Conservation (phyloP, 2,329 filamentous ascomycete genomes). For the Sclerotinia trifoliorum region DNA sequence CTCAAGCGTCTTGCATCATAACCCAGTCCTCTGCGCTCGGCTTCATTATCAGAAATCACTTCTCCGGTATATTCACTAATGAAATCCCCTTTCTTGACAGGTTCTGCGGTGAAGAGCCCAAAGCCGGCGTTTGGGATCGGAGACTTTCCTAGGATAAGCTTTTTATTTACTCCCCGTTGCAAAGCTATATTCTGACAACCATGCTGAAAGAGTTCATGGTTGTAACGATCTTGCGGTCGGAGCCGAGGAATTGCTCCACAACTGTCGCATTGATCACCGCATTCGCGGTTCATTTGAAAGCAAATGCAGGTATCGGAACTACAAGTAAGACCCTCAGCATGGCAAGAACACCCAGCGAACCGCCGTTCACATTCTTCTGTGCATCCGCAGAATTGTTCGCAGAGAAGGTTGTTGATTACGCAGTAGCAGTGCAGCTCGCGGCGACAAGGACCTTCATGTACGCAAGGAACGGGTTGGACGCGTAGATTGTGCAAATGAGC, state of each 20-base stretch:
- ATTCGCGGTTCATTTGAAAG: slow-evolving; percentile 70
- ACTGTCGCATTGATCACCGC: slow-evolving; percentile 70
- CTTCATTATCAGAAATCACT: slow-evolving; percentile 50
- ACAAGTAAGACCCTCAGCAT: slow-evolving; percentile 59
- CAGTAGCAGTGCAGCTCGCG: slow-evolving; percentile 57
- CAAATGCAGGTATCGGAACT: slow-evolving; percentile 66
- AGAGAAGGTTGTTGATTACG: slow-evolving; percentile 59
- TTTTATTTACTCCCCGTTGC: slow-evolving; percentile 65
- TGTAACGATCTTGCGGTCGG: slow-evolving; percentile 64
- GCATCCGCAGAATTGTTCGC: slow-evolving; percentile 71
- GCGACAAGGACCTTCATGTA: slow-evolving; percentile 66
- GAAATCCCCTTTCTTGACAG: slow-evolving; percentile 58
- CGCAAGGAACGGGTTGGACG: slow-evolving; percentile 55
- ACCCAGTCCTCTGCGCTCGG: slow-evolving; percentile 37
- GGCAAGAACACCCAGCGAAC: slow-evolving; percentile 66
- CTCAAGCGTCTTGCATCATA: slow-evolving; percentile 43
- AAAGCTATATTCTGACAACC: slow-evolving; percentile 72
- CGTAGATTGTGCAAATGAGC: slow-evolving; percentile 38
- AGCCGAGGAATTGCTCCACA: slow-evolving; percentile 70
- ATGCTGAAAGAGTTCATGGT: slow-evolving; percentile 54
- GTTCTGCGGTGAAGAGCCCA: slow-evolving; percentile 63
- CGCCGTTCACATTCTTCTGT: slow-evolving; percentile 60
- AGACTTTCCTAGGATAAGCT: slow-evolving; percentile 67
- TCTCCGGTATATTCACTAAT: slow-evolving; percentile 81
- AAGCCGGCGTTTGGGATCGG: slow-evolving; percentile 68